A percentile compares a stretch with the other conserved stretches of the same genome.
These are phyloP conservation scores for Xylaria bambusicola DNA, from an alignment of 495 filamentous ascomycete genomes.

Conservation along the genomic window DNA sequence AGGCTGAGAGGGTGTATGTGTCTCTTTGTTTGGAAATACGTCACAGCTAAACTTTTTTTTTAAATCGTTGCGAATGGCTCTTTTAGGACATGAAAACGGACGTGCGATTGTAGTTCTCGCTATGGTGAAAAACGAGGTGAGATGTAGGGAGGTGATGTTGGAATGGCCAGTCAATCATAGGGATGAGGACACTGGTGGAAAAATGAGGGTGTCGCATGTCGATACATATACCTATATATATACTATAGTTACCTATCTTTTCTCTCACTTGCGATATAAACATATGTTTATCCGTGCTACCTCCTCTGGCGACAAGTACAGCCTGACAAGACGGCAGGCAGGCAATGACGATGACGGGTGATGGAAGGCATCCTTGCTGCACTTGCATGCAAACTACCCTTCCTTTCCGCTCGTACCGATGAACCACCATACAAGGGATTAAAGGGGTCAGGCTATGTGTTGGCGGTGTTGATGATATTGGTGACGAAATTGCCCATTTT, in stretches of 20 bases:
- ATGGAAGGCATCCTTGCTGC: background rate
- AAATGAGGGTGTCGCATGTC: background rate
- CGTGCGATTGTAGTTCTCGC: background rate
- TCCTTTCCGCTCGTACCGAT: background rate
- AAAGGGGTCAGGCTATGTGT: too few species aligned
- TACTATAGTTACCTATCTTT: too few species aligned
- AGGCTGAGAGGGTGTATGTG: background rate
- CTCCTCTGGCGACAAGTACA: background rate
- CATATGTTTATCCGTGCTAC: background rate
- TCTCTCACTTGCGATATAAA: background rate
- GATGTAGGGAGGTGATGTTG: background rate
- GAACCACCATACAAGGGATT: too few species aligned
- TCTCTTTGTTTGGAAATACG: constrained; percentile 12
- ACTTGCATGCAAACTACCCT: constrained; percentile 6
- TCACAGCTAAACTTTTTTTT: background rate
- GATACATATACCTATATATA: background rate
- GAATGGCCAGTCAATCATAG: background rate
- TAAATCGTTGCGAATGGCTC: background rate
- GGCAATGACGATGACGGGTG: constrained; percentile 13
- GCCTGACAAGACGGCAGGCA: background rate
- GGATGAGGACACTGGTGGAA: background rate
- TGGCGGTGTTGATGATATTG: too few species aligned
- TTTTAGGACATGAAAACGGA: background rate
- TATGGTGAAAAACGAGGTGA: background rate
- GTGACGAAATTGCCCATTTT: background rate